phyloP scores from a whole-genome alignment of 2,329 filamentous ascomycete species.

The Sclerotinia trifoliorum region DNA sequence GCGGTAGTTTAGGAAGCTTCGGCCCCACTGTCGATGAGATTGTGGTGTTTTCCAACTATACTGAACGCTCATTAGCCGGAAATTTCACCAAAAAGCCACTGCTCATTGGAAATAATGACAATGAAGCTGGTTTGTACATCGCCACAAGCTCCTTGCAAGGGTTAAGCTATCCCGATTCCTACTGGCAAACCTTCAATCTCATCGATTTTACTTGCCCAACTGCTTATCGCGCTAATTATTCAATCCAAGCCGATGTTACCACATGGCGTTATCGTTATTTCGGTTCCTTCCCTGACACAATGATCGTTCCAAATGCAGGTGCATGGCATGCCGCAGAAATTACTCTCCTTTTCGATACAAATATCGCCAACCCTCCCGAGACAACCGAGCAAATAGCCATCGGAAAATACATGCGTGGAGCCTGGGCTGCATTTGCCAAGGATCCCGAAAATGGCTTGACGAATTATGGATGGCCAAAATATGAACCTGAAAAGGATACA shows the following conservation, averaged over 20 bases:
- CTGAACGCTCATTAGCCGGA: slow-evolving; percentile 25
- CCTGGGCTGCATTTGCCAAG: slow-evolving; percentile 45
- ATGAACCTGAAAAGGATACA: slow-evolving; percentile 15
- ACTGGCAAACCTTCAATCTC: slow-evolving; percentile 38
- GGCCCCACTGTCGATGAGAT: slow-evolving; percentile 36
- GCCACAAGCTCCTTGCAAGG: slow-evolving; percentile 30
- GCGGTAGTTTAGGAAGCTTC: slow-evolving; percentile 31
- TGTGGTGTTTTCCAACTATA: slow-evolving; percentile 38
- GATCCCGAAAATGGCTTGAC: slow-evolving; percentile 41
- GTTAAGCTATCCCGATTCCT: slow-evolving; percentile 29
- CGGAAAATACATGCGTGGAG: slow-evolving; percentile 41
- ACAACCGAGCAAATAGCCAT: slow-evolving; percentile 37
- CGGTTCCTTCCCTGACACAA: slow-evolving; percentile 42
- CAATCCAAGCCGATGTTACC: slow-evolving; percentile 35
- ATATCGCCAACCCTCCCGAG: slow-evolving; percentile 17
- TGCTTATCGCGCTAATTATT: slow-evolving; percentile 35
- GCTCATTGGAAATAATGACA: slow-evolving; percentile 40
- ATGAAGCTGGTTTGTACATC: slow-evolving; percentile 40
- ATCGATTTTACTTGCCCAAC: slow-evolving; percentile 41
- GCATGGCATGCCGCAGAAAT: slow-evolving; percentile 42
- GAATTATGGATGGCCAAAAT: slow-evolving; percentile 34
- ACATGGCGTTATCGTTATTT: slow-evolving; percentile 44
- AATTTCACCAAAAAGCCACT: slow-evolving; percentile 32
- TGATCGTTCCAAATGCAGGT: slow-evolving; percentile 37
- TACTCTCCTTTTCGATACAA: slow-evolving; percentile 38